Evolutionary conservation across 176 grass and related monocot genomes (phyloP), one percentile per base, ranked within the genome.

Genomic region (Echinochloa phyllopogon): DNA sequence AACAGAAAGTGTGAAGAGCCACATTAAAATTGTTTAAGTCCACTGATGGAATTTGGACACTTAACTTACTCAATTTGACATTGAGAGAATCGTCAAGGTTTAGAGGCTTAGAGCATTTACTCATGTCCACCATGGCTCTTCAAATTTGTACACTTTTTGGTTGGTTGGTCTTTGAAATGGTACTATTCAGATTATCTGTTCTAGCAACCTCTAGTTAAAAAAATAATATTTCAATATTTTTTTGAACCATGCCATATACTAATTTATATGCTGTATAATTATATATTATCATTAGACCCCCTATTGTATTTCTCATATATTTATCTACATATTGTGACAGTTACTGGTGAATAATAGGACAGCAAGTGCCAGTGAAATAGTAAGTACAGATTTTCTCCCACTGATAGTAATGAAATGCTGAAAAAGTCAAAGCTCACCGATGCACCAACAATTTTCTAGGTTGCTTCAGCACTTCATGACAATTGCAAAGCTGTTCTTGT

Each of bases 401-500:
- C 66, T 41, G 57, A 21, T 71, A 77, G 25, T 50, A 70, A 39
- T 78, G 69, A 8, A 60, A 72, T 84, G 27, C 62, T 51, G 57
- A 51, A 12, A 12, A 10, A 53, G 63, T 82, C 69, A 61, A 61
- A 51, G 53, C 27, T 73, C 51, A 91, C 25, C 36, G 14, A 37
- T 4, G 8, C 78, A 57, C 41, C 3, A 45, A 68, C 14, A 36
- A 20, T 80, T 85, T 80, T 80, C 39, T 87, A 99, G 96, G 93
- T 99, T 78, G 94, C 96, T 86, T 96, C 96, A 56, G 88, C 96
- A 33, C 96, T 99, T 88, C 96, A 94, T 96, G 96, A 96, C 75
- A 99, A 99, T 73, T 99, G 96, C 96, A 99, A 96, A 99, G 96
- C 93, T 72, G 84, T 94, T 89, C 91, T 99, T 50, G 93, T 96